Percentiles rank a stretch among this genome's conserved stretches.
Conservation (phyloP, 305 asterid genomes). For the Striga hermonthica region DNA sequence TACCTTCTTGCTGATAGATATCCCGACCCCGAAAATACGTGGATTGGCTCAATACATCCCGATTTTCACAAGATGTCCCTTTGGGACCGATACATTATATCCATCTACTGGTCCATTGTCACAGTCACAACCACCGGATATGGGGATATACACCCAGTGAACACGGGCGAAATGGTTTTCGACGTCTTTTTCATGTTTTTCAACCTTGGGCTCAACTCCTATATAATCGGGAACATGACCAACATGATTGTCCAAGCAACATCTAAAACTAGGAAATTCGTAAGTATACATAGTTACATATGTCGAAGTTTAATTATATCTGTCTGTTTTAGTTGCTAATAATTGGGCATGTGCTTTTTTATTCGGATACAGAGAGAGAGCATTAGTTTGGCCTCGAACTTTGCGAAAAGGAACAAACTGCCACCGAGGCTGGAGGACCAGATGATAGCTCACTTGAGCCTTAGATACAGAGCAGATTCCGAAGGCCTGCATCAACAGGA, state of each 20-base stretch:
- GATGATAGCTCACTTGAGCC: constrained; percentile 75
- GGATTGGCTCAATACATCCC: constrained; percentile 43
- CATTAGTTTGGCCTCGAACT: constrained; percentile 70
- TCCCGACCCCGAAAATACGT: constrained; percentile 47
- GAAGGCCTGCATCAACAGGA: constrained; percentile 88
- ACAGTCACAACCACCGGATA: constrained; percentile 77
- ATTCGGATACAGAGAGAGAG: constrained; percentile 50
- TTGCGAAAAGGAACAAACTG: constrained; percentile 66
- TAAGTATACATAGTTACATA: constrained; percentile 36
- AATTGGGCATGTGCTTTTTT: background rate
- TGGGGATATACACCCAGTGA: constrained; percentile 75
- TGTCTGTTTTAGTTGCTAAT: no score
- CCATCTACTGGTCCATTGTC: constrained; percentile 69
- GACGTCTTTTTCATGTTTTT: constrained; percentile 54
- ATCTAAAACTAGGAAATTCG: constrained; percentile 66
- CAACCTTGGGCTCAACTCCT: constrained; percentile 65
- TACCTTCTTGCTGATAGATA: constrained; percentile 54
- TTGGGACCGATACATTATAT: constrained; percentile 46
- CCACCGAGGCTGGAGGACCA: constrained; percentile 70
- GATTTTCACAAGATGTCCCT: constrained; percentile 36
- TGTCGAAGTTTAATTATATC: no score
- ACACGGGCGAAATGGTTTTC: constrained; percentile 58
- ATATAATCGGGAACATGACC: constrained; percentile 85
- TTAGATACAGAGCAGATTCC: constrained; percentile 68
- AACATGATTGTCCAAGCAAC: constrained; percentile 82